These are phyloP conservation scores for Hyaloscypha finlandica DNA, from an alignment of 495 filamentous ascomycete species.

Conservation along the genomic window DNA sequence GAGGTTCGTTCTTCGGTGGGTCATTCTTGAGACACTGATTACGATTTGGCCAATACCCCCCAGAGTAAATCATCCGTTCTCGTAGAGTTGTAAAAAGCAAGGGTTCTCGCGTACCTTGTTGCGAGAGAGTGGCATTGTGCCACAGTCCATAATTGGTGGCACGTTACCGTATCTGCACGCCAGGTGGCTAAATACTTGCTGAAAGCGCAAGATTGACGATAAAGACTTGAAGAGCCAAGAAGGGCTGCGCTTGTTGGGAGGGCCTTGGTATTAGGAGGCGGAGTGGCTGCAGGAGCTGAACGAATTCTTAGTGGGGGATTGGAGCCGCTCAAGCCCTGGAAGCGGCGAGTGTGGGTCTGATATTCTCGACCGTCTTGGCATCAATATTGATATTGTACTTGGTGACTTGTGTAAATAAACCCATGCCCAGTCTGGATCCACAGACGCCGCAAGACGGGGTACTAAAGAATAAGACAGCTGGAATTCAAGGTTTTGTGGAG, in stretches of 20 bases:
- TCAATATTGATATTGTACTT: neutral
- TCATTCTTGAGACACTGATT: neutral
- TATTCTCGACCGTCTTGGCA: neutral
- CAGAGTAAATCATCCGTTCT: neutral
- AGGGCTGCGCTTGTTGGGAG: neutral
- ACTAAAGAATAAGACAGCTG: no score
- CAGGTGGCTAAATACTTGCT: neutral
- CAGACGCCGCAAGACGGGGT: no score
- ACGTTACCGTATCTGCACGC: neutral
- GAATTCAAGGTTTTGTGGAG: no score
- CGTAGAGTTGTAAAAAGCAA: slow-evolving; percentile 1
- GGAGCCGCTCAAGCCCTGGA: neutral
- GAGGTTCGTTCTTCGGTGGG: neutral
- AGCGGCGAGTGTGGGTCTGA: neutral
- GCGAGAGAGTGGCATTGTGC: neutral
- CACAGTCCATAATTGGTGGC: slow-evolving; percentile 1
- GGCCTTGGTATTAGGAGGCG: neutral
- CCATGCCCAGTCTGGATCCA: no score
- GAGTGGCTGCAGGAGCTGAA: neutral
- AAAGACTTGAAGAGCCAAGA: no score
- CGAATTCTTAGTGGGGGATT: neutral
- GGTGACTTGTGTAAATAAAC: no score
- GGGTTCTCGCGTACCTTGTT: slow-evolving; percentile 3
- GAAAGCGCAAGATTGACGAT: neutral
- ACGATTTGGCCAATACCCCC: neutral